A percentile compares a stretch with the other conserved stretches of the same genome.
phyloP scores from a whole-genome alignment of 1,284 basidiomycete genomes.

The Marasmius oreades region DNA sequence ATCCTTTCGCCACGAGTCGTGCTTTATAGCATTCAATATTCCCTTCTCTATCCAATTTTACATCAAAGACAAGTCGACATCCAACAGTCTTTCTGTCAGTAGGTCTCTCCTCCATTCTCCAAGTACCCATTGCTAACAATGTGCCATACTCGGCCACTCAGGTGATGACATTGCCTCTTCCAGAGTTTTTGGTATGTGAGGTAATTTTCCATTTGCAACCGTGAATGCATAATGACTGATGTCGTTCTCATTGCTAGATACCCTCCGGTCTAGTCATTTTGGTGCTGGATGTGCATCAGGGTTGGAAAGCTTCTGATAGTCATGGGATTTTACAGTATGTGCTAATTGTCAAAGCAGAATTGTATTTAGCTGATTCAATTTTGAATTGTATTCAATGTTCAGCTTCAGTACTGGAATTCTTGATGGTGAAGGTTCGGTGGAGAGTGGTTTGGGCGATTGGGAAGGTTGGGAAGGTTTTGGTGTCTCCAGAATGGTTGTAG shows the following conservation, averaged over 20 bases:
- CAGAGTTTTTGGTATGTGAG: neutral
- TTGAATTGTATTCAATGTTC: no score
- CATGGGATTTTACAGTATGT: no score
- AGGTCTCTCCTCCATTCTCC: neutral
- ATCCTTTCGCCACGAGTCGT: neutral
- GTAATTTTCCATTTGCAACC: no score
- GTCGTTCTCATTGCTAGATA: no score
- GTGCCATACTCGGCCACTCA: neutral
- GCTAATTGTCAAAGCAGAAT: no score
- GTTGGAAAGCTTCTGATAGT: no score
- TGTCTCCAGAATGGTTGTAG: neutral
- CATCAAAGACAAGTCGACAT: neutral
- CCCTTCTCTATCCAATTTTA: neutral
- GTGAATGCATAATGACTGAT: no score
- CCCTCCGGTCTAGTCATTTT: no score
- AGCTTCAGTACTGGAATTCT: no score
- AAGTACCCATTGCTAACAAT: neutral
- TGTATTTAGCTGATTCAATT: no score
- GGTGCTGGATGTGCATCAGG: no score
- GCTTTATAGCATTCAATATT: neutral
- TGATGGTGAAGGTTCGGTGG: no score
- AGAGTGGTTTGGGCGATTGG: neutral
- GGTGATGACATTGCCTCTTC: neutral
- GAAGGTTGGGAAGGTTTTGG: neutral
- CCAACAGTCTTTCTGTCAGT: neutral